These are phyloP conservation scores for Beauveria pseudobassiana DNA, from an alignment of 2,329 filamentous ascomycete species.

Conservation along the genomic window DNA sequence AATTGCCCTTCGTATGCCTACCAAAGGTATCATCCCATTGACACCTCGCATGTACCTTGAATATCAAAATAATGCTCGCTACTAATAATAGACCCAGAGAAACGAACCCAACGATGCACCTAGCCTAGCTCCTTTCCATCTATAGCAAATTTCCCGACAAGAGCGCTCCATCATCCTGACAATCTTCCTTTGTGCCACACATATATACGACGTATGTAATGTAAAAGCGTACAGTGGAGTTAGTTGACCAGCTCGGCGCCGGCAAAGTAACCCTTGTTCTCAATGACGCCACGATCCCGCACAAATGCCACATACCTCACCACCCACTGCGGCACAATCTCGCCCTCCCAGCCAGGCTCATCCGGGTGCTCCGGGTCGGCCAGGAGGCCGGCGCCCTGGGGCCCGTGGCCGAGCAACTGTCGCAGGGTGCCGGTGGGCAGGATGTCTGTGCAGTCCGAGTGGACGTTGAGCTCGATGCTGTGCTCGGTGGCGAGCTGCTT, in stretches of 20 bases:
- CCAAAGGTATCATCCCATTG: not conserved
- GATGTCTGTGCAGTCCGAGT: constrained; percentile 90
- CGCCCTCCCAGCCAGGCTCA: constrained; percentile 57
- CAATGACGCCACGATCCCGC: constrained; percentile 86
- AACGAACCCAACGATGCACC: not conserved
- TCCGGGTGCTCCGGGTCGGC: constrained; percentile 46
- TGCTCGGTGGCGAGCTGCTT: constrained; percentile 76
- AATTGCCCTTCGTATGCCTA: not conserved
- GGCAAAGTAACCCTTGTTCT: constrained; percentile 97
- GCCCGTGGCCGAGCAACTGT: constrained; percentile 69
- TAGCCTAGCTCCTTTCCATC: not conserved
- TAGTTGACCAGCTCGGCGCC: constrained; percentile 59
- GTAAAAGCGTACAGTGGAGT: constrained; percentile 12
- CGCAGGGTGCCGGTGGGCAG: constrained; percentile 77
- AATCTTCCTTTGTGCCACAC: not conserved
- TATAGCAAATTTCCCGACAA: not conserved
- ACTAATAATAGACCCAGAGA: not conserved
- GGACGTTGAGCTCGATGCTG: constrained; percentile 80
- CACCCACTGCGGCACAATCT: constrained; percentile 87
- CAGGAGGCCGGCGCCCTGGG: constrained; percentile 68
- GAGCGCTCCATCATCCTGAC: not conserved
- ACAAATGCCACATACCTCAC: constrained; percentile 96
- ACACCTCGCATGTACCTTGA: not conserved
- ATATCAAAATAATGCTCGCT: constrained; percentile 7
- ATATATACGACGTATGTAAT: not conserved